phyloP scores from a whole-genome alignment of 2,329 filamentous ascomycete genomes.

The Coniosporium tulheliwenetii region DNA sequence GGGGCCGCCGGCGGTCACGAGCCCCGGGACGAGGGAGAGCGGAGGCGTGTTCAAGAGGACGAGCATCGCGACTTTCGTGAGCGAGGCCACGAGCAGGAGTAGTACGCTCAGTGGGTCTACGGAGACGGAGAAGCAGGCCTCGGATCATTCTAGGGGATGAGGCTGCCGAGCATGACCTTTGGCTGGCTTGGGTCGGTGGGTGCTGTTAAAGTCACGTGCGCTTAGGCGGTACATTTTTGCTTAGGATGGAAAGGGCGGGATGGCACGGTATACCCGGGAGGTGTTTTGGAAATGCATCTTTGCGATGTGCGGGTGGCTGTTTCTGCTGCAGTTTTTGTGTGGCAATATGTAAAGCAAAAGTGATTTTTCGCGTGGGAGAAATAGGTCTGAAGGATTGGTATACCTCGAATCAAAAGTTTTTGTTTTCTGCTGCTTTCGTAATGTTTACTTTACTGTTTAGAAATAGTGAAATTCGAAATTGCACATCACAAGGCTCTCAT shows the following conservation, averaged over 20 bases:
- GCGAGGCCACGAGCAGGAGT: conserved; percentile 19
- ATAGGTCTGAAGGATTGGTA: background rate
- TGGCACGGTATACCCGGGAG: background rate
- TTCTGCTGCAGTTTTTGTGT: background rate
- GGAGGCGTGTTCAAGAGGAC: conserved; percentile 16
- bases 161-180: background rate
- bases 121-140: conserved; percentile 5
- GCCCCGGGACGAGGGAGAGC: conserved; percentile 13
- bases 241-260: background rate
- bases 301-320: background rate
- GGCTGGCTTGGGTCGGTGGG: background rate
- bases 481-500: too few relatives aligned
- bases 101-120: conserved; percentile 15
- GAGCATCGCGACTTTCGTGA: conserved; percentile 18
- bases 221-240: background rate
- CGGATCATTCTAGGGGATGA: background rate
- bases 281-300: background rate
- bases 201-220: background rate
- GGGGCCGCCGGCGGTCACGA: conserved; percentile 6
- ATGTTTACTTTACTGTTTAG: too few relatives aligned
- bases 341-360: background rate
- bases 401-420: background rate
- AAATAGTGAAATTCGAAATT: too few relatives aligned
- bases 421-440: background rate
- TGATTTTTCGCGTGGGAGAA: too few relatives aligned